These are phyloP conservation scores for Sporothrix schenckii DNA, from an alignment of 2,329 filamentous ascomycete genomes.

Conservation along the genomic window DNA sequence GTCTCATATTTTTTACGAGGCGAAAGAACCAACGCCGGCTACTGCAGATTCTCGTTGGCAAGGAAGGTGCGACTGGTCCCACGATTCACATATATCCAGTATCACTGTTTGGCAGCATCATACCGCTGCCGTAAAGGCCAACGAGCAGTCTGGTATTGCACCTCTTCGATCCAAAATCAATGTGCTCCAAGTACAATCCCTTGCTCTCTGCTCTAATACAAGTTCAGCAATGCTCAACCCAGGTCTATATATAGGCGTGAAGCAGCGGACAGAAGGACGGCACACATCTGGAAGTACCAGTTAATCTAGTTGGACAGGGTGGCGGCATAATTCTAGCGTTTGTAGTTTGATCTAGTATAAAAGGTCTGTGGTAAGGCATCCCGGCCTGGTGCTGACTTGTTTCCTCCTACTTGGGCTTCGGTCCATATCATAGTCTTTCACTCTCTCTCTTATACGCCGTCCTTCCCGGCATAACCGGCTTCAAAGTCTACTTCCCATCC, in stretches of 20 bases:
- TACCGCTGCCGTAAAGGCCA: neutral
- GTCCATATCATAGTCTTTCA: neutral
- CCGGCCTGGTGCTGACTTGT: neutral
- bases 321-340: neutral
- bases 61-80: constrained; percentile 7
- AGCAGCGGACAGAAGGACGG: neutral
- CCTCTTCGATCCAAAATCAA: neutral
- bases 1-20: too few species aligned
- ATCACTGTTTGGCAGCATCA: neutral
- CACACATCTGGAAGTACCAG: neutral
- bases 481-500: constrained; percentile 25
- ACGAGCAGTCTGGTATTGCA: neutral
- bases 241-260: neutral
- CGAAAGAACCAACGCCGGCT: neutral
- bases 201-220: neutral
- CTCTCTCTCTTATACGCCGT: too few species aligned
- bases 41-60: neutral
- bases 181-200: neutral
- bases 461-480: neutral
- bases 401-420: neutral
- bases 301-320: neutral
- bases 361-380: neutral
- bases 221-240: neutral
- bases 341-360: neutral
- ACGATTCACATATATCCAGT: neutral